Base-by-base conservation (phyloP, 768 basidiomycete genomes). In the Russula lepida region DNA sequence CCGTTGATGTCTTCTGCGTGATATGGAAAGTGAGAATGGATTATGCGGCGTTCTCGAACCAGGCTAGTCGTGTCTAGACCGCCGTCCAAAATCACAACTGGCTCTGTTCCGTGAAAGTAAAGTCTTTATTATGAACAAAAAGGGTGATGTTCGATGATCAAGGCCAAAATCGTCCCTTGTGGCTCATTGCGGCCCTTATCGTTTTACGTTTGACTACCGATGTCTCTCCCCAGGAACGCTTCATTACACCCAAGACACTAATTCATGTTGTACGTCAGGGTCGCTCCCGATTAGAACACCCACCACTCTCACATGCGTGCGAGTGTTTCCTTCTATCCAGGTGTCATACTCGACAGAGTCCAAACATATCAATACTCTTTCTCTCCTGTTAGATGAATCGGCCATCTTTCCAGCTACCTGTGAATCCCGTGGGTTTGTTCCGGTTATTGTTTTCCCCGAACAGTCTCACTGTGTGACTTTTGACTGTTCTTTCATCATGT, bases 191-290 rank as follows among this genome's bases (percentile, higher is more conserved):
- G 32, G 32, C 21, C 21, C n/a, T 8, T 11, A 41, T 21, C 41
- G 11, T 43, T 57, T 49, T 23, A 27, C 19, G 15, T 60, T 55
- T 50, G 54, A 21, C 60, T 51, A 61, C 60, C 60, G 60, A 61
- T 43, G 60, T 35, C 39, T 56, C 54, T 28, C 60, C 54, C 4
- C 46, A 47, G 46, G 46, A 47, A 47, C 46, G 25, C 25, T 13
- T 23, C 46, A 12, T 15, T 17, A 15, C 23, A 25, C 46, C 23
- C 46, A 4, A 47, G 25, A 47, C 46, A 47, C 25, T 23, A 13
- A 25, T 15, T 13, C 3, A 19, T n/a, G 41, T 43, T 4, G n/a
- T 43, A 43, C 17, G 17, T 43, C 25, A 25, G 23, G 46, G 13
- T 17, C 46, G n/a, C 46, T 47, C 23, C 46, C 23, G 41, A 43